A percentile compares a stretch with the other conserved stretches of the same genome.
Evolutionary conservation across 2,329 filamentous ascomycete species (phyloP).

Genomic region (Macrophomina phaseolina): DNA sequence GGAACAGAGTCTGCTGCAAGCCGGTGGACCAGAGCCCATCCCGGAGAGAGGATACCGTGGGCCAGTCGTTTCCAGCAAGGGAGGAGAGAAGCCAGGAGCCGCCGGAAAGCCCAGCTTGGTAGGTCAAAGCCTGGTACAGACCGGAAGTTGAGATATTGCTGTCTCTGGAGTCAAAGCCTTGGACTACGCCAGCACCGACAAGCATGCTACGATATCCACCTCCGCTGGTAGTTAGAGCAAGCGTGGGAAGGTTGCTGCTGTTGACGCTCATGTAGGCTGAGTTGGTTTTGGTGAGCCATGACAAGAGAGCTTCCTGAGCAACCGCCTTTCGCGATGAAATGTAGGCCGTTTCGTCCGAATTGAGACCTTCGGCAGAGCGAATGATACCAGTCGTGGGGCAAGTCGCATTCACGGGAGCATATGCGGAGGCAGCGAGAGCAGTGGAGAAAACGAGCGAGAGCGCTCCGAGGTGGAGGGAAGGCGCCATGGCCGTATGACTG

Average conservation of each 20-base stretch:
- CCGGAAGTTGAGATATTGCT: slow-evolving; percentile 46
- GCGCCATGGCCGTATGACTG: slow-evolving; percentile 4
- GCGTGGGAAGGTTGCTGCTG: slow-evolving; percentile 45
- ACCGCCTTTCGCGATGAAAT: slow-evolving; percentile 45
- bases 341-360: slow-evolving; percentile 47
- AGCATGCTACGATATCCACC: slow-evolving; percentile 52
- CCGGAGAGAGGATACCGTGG: slow-evolving; percentile 49
- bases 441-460: slow-evolving; percentile 10
- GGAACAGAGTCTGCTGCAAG: slow-evolving; percentile 45
- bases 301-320: slow-evolving; percentile 45
- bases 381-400: slow-evolving; percentile 50
- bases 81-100: slow-evolving; percentile 55
- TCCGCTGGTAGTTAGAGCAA: slow-evolving; percentile 46
- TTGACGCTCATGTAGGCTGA: slow-evolving; percentile 42
- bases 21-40: slow-evolving; percentile 49
- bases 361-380: slow-evolving; percentile 44
- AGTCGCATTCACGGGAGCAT: slow-evolving; percentile 43
- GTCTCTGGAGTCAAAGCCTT: slow-evolving; percentile 53
- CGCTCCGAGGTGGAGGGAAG: slow-evolving; percentile 6
- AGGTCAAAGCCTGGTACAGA: slow-evolving; percentile 54
- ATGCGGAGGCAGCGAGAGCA: slow-evolving; percentile 32
- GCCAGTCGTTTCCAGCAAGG: slow-evolving; percentile 54
- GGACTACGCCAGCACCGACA: slow-evolving; percentile 47
- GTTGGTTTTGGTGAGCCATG: slow-evolving; percentile 45
- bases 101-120: slow-evolving; percentile 54